A percentile compares a stretch with the other conserved stretches of the same genome.
Conservation (phyloP, 1,284 basidiomycete genomes). For the Caloboletus firmus region DNA sequence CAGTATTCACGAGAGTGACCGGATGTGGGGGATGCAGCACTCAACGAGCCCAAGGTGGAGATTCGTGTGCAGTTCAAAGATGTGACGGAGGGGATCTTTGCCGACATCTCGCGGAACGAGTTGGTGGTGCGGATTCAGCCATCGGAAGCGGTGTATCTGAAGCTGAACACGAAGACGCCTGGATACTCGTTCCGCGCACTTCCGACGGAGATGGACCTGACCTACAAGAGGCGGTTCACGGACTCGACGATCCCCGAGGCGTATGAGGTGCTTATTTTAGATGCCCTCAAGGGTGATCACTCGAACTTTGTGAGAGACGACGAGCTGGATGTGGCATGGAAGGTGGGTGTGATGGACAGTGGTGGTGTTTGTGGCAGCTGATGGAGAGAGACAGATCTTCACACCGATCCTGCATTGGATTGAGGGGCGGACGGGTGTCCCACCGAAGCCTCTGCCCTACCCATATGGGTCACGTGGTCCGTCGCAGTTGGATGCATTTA, state of each 20-base stretch:
- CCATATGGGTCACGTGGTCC: slow-evolving; percentile 95
- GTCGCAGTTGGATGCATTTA: slow-evolving; percentile 76
- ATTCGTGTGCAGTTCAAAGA: slow-evolving; percentile 97
- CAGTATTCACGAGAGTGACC: slow-evolving; percentile 13
- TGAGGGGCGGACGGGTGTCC: slow-evolving; percentile 59
- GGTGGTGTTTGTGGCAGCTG: slow-evolving; percentile 11
- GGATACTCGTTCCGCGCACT: slow-evolving; percentile 87
- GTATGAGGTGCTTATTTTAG: slow-evolving; percentile 89
- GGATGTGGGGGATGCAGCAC: slow-evolving; percentile 49
- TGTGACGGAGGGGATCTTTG: slow-evolving; percentile 93
- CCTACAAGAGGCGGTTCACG: slow-evolving; percentile 91
- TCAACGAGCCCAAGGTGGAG: slow-evolving; percentile 97
- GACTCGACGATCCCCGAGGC: slow-evolving; percentile 91
- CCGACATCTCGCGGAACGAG: slow-evolving; percentile 92
- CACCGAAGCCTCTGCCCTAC: slow-evolving; percentile 76
- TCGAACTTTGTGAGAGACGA: slow-evolving; percentile 95
- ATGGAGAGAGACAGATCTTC: slow-evolving; percentile 66
- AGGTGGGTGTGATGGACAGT: slow-evolving; percentile 50
- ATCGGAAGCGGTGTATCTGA: slow-evolving; percentile 91
- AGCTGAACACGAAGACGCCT: slow-evolving; percentile 92
- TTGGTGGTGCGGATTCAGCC: slow-evolving; percentile 95
- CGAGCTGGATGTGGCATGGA: slow-evolving; percentile 94
- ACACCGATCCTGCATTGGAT: slow-evolving; percentile 95
- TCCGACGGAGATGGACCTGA: slow-evolving; percentile 94
- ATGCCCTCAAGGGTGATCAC: slow-evolving; percentile 86